These are phyloP conservation scores for Carpinus viminea DNA, from an alignment of 306 rosid species.

Conservation along the genomic window DNA sequence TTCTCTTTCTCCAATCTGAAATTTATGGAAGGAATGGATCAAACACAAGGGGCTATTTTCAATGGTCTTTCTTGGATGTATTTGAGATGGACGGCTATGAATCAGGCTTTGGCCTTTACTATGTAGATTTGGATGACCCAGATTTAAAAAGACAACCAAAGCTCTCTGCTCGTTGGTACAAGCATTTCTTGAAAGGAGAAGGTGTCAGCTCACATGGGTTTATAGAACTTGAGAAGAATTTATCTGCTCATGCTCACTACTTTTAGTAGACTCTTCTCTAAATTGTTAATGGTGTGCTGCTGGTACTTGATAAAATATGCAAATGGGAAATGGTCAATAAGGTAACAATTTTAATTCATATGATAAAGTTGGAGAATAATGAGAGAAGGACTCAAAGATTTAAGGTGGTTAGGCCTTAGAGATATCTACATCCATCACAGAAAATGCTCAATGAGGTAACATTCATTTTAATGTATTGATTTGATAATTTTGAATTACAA, in stretches of 20 bases:
- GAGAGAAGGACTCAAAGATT: too few species aligned
- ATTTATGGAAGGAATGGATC: slow-evolving; percentile 39
- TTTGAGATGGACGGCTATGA: slow-evolving; percentile 34
- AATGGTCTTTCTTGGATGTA: slow-evolving; percentile 47
- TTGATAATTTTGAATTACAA: too few species aligned
- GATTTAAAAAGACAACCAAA: slow-evolving; percentile 48
- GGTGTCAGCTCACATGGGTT: slow-evolving; percentile 14
- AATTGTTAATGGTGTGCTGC: not conserved
- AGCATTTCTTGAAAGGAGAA: slow-evolving; percentile 25
- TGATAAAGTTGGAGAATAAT: too few species aligned
- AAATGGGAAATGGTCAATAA: too few species aligned
- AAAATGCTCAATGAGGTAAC: too few species aligned
- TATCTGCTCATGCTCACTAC: slow-evolving; percentile 7
- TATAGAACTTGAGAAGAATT: slow-evolving; percentile 23
- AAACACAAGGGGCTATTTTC: slow-evolving; percentile 42
- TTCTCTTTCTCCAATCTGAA: not conserved
- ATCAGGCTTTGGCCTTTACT: slow-evolving; percentile 38
- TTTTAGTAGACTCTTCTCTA: not conserved
- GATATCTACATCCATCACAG: too few species aligned
- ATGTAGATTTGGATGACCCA: slow-evolving; percentile 41
- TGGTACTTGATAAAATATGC: not conserved
- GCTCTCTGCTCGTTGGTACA: slow-evolving; percentile 48
- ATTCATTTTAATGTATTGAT: too few species aligned
- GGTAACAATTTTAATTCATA: too few species aligned
- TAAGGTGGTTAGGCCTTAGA: too few species aligned